Evolutionary conservation across 1,284 basidiomycete genomes (phyloP).

Genomic region (Rhodotorula sp.): DNA sequence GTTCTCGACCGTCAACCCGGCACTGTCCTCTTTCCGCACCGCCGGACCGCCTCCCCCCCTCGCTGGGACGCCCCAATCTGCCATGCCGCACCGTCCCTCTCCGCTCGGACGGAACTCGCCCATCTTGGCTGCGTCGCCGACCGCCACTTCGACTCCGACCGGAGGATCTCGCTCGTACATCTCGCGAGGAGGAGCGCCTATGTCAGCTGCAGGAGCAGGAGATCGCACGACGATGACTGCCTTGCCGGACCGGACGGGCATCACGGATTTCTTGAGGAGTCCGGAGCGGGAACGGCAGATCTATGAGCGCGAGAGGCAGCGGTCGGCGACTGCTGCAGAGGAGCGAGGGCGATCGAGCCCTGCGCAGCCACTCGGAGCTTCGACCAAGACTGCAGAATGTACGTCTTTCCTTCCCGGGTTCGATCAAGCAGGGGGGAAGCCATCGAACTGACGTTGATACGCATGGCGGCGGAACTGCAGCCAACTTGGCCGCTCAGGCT

Average conservation of each 20-base stretch:
- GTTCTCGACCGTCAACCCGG: not conserved
- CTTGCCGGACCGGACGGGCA: conserved; percentile 42
- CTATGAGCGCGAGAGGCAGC: not conserved
- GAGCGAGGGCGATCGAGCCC: not conserved
- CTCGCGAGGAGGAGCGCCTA: conserved; percentile 1
- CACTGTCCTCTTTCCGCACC: not conserved
- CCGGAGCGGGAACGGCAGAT: conserved; percentile 12
- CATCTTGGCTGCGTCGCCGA: conserved; percentile 4
- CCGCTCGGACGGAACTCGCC: conserved; percentile 31
- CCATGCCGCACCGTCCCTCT: conserved; percentile 2
- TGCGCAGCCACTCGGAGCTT: not conserved
- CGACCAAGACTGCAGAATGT: conserved; percentile 13
- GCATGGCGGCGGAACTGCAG: not conserved
- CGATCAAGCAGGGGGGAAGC: not conserved
- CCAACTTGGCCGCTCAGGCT: conserved; percentile 16
- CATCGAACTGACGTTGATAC: not conserved
- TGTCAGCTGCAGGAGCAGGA: not conserved
- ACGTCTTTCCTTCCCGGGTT: not conserved
- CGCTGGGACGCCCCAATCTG: not conserved
- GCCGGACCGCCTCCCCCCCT: not conserved
- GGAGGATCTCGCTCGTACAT: not conserved
- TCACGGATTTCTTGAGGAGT: conserved; percentile 41
- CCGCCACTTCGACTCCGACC: not conserved
- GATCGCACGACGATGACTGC: conserved; percentile 19
- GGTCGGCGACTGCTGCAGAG: too few relatives aligned